Conservation (phyloP, 1,284 basidiomycete genomes). For the Veloporphyrellus conicus region DNA sequence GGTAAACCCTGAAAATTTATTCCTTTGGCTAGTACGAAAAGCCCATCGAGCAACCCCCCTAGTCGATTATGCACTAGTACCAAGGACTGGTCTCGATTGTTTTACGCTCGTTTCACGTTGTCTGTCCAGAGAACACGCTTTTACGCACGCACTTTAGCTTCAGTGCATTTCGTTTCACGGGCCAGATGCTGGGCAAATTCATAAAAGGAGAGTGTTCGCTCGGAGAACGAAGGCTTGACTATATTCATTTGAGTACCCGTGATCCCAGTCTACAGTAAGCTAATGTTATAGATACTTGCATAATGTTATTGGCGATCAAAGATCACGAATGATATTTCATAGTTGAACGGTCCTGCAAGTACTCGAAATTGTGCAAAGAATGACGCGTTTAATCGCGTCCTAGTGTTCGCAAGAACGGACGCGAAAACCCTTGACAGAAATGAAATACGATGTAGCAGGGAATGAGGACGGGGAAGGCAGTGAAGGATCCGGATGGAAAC, state of each 20-base stretch:
- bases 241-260: slow-evolving; percentile 47
- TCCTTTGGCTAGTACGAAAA: too few species aligned
- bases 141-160: background rate
- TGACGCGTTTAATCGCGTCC: slow-evolving; percentile 65
- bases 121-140: slow-evolving; percentile 25
- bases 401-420: slow-evolving; percentile 69
- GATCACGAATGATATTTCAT: slow-evolving; percentile 67
- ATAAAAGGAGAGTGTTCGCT: slow-evolving; percentile 39
- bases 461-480: slow-evolving; percentile 78
- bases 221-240: slow-evolving; percentile 63
- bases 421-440: slow-evolving; percentile 64
- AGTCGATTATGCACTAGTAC: too few species aligned
- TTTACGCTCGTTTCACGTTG: too few species aligned
- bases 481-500: too few species aligned
- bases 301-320: slow-evolving; percentile 25
- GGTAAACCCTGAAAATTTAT: too few species aligned
- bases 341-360: too few species aligned
- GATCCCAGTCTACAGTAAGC: slow-evolving; percentile 56
- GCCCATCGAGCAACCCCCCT: too few species aligned
- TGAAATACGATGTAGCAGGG: slow-evolving; percentile 78
- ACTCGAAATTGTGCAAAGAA: slow-evolving; percentile 65
- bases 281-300: slow-evolving; percentile 2
- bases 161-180: slow-evolving; percentile 1
- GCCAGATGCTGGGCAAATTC: slow-evolving; percentile 25
- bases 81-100: too few species aligned